A percentile compares a stretch with the other conserved stretches of the same genome.
Conservation (phyloP, 2,329 filamentous ascomycete species). For the Lasiodiplodia gonubiensis region DNA sequence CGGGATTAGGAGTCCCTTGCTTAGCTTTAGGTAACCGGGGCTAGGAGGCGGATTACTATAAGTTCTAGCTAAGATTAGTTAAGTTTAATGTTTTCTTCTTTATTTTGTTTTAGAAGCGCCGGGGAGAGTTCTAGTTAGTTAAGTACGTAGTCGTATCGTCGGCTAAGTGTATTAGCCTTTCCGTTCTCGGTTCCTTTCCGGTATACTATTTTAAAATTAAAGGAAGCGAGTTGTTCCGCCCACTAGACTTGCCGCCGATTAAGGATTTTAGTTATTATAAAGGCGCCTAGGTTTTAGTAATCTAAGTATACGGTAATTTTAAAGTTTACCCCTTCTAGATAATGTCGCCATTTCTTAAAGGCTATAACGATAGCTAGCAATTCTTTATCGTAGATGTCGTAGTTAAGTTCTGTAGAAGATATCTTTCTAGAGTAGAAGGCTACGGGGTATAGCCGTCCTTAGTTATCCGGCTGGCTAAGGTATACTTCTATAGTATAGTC, state of each 20-base stretch:
- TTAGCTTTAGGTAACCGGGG: neutral
- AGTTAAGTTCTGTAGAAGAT: constrained; percentile 37
- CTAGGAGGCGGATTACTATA: neutral
- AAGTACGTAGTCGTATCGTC: neutral
- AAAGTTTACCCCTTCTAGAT: constrained; percentile 32
- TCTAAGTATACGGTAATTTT: constrained; percentile 36
- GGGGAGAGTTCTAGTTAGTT: neutral
- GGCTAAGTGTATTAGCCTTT: too few relatives aligned
- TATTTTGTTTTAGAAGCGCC: neutral
- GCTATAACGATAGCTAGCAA: constrained; percentile 41
- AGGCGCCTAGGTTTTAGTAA: constrained; percentile 40
- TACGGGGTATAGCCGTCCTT: neutral
- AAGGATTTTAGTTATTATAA: too few relatives aligned
- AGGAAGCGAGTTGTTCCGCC: too few relatives aligned
- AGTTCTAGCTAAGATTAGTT: neutral
- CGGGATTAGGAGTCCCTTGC: neutral
- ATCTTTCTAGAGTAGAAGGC: constrained; percentile 18
- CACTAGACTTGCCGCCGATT: too few relatives aligned
- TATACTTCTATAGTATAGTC: neutral
- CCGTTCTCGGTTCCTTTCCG: too few relatives aligned
- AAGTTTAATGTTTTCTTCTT: neutral
- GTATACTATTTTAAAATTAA: too few relatives aligned
- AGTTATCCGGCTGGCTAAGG: neutral
- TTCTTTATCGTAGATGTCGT: constrained; percentile 45
- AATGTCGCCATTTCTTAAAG: constrained; percentile 36